Percentiles rank a stretch among this genome's conserved stretches.
These are phyloP conservation scores for Penicillium cosmopolitanum DNA, from an alignment of 495 filamentous ascomycete genomes.

Conservation along the genomic window DNA sequence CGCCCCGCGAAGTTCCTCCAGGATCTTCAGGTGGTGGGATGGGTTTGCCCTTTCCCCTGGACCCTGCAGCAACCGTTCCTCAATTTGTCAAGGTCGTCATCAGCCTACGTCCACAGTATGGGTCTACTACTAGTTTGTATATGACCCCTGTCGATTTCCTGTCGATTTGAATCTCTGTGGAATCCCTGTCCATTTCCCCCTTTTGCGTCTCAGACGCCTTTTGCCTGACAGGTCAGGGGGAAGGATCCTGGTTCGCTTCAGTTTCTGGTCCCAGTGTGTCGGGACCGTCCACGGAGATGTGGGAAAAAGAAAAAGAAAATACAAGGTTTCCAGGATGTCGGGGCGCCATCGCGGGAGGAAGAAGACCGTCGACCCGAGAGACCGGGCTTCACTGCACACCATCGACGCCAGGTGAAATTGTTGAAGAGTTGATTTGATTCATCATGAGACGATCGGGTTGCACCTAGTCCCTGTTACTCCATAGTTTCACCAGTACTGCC, in stretches of 20 bases:
- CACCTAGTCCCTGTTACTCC: neutral
- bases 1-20: neutral
- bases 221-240: neutral
- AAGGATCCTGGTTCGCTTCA: conserved; percentile 5
- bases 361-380: conserved; percentile 21
- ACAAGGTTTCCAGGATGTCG: conserved; percentile 6
- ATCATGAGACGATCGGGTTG: neutral
- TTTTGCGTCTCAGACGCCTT: conserved; percentile 18
- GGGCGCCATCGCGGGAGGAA: conserved; percentile 8
- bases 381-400: conserved; percentile 12
- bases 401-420: neutral
- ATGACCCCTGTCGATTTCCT: neutral
- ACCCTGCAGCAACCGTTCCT: conserved; percentile 13
- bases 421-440: neutral
- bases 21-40: neutral
- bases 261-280: conserved; percentile 18
- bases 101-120: neutral
- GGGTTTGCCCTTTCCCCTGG: conserved; percentile 14
- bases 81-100: neutral
- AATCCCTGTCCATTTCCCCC: conserved; percentile 15
- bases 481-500: neutral
- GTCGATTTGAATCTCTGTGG: neutral
- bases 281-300: conserved; percentile 16
- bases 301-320: conserved; percentile 3
- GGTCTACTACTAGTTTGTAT: too few species aligned